Percentiles rank a stretch among this genome's conserved stretches.
phyloP scores from a whole-genome alignment of 371 early-diverging fungal species.

The Blakeslea trispora region DNA sequence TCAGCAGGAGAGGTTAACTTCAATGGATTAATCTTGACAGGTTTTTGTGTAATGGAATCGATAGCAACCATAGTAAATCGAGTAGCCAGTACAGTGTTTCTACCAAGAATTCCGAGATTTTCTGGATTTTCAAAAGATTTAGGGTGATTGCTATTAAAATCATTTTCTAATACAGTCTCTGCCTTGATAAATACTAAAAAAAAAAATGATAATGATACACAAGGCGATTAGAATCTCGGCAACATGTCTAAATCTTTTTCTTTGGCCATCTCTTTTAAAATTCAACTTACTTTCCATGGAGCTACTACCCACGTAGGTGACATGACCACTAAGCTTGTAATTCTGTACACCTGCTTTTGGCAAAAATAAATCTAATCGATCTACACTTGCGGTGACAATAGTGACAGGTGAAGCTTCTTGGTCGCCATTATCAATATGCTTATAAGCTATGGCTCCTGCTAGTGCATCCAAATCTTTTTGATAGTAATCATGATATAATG shows the following conservation, averaged over 20 bases:
- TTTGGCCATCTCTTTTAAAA: background rate
- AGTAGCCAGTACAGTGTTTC: slow-evolving; percentile 74
- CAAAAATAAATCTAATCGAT: slow-evolving; percentile 82
- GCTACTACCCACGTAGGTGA: slow-evolving; percentile 84
- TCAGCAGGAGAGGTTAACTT: slow-evolving; percentile 78
- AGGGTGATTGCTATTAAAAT: background rate
- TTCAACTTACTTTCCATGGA: slow-evolving; percentile 80
- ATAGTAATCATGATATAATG: no score
- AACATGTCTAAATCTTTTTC: no score
- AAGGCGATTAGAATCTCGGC: no score
- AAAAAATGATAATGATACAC: no score
- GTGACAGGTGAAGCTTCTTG: slow-evolving; percentile 65
- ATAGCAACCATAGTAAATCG: slow-evolving; percentile 94
- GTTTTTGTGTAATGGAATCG: slow-evolving; percentile 71
- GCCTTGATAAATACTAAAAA: slow-evolving; percentile 77
- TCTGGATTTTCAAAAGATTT: slow-evolving; percentile 19
- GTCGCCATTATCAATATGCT: slow-evolving; percentile 73
- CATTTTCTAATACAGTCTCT: slow-evolving; percentile 52
- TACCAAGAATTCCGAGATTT: slow-evolving; percentile 27
- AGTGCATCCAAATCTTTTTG: slow-evolving; percentile 86
- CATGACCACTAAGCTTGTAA: slow-evolving; percentile 77
- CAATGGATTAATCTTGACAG: slow-evolving; percentile 79
- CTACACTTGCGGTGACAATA: slow-evolving; percentile 90
- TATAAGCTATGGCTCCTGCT: slow-evolving; percentile 80
- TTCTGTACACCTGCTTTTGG: slow-evolving; percentile 66